Evolutionary conservation across 495 filamentous ascomycete species (phyloP).

Genomic region (Penicillium manginii): DNA sequence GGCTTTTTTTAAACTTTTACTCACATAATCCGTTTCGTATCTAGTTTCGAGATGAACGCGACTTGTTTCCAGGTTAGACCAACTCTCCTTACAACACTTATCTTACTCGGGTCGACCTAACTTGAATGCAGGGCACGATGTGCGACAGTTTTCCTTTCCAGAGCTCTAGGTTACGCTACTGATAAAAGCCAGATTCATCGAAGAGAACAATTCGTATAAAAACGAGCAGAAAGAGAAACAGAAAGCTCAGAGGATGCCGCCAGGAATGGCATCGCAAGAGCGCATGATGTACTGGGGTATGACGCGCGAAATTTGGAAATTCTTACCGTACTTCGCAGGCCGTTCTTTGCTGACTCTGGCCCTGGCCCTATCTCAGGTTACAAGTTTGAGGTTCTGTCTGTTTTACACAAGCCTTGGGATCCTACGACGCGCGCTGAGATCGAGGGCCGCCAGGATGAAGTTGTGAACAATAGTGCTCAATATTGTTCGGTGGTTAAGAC

Average conservation of each 20-base stretch:
- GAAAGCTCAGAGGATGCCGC: conserved; percentile 51
- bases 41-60: conserved; percentile 94
- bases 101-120: conserved; percentile 20
- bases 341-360: neutral
- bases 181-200: conserved; percentile 72
- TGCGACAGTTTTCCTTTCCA: conserved; percentile 44
- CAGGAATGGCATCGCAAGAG: conserved; percentile 63
- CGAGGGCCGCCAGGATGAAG: conserved; percentile 67
- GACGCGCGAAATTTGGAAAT: neutral
- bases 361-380: conserved; percentile 62
- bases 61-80: conserved; percentile 80
- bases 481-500: conserved; percentile 94
- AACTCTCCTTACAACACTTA: neutral
- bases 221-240: conserved; percentile 57
- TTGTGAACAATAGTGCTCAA: conserved; percentile 86
- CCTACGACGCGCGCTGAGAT: conserved; percentile 72
- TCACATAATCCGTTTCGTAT: conserved; percentile 10
- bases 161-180: conserved; percentile 1
- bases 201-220: conserved; percentile 81
- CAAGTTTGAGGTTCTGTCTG: conserved; percentile 89
- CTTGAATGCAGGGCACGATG: conserved; percentile 69
- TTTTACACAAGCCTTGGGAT: conserved; percentile 74
- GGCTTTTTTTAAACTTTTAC: neutral
- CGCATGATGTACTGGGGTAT: conserved; percentile 69
- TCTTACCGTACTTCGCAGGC: no score